Conservation (phyloP, 768 basidiomycete genomes). For the Lentinula edodes region DNA sequence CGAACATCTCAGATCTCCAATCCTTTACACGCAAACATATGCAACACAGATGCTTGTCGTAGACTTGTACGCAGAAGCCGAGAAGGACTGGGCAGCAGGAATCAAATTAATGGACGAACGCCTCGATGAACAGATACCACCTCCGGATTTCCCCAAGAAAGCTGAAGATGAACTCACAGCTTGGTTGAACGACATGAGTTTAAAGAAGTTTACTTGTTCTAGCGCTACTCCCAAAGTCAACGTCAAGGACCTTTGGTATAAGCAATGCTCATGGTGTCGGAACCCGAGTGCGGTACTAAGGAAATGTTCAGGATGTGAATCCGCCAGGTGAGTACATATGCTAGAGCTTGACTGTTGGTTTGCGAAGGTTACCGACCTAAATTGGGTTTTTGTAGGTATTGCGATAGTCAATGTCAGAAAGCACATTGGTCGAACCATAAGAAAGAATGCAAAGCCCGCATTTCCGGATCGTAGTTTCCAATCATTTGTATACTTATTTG, state of each 20-base stretch:
- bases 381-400: conserved; percentile 28
- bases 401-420: conserved; percentile 37
- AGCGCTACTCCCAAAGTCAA: background rate
- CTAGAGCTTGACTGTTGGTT: background rate
- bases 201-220: background rate
- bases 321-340: conserved; percentile 26
- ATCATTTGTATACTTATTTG: background rate
- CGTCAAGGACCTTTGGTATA: background rate
- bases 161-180: background rate
- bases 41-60: background rate
- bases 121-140: background rate
- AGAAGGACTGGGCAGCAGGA: background rate
- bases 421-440: conserved; percentile 35
- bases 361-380: background rate
- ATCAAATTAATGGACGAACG: background rate
- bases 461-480: background rate
- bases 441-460: conserved; percentile 17
- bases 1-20: background rate
- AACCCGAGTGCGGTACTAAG: conserved; percentile 55
- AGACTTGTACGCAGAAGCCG: background rate
- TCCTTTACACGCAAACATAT: background rate
- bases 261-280: conserved; percentile 55
- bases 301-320: conserved; percentile 43
- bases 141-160: background rate
- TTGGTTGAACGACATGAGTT: background rate